Base-by-base conservation (phyloP, 23 red algal species). In the Gracilariopsis chorda region DNA sequence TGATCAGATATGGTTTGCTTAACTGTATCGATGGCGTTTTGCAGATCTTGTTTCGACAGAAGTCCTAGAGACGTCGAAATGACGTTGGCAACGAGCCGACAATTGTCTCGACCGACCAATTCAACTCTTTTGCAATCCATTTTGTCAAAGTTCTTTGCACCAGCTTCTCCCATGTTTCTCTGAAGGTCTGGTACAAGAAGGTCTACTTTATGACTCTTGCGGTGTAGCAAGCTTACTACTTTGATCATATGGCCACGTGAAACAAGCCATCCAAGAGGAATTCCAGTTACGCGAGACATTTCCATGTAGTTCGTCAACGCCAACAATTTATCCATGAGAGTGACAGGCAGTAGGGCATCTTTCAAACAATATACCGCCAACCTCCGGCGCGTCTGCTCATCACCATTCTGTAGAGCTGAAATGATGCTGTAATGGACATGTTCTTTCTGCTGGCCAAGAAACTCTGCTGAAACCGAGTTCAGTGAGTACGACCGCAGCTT, bases 91-190 rank as follows among this genome's bases (percentile, higher is more conserved):
- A 99, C 97, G 41, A 99, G 90, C 72, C 94, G 88, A 89, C 97
- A 99, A 83, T 99, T 99, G 69, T 99, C 97, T 4, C 97, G 93
- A 8, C 97, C 78, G 19, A 99, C 97, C 14, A 93, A 80, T 90
- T 99, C 97, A 61, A 99, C 86, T 51, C 97, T 93, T 67, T 99
- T 99, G 77, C 90, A 94, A 83, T 99, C 97, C 97, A 99, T 99
- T 76, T 96, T 96, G 87, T 99, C 97, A 77, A 93, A 91, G 24
- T 80, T 81, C 20, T 95, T 84, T 8, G 81, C 37, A 12, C 88
- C 88, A 12, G 20, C 69, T 48, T 59, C 46, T 2, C 83, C 83
- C 13, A 33, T 37, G 52, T 51, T 25, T 51, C 90, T 59, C 58
- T 72, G 67, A 41, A 94, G 3, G 55, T 99, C 97, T 16, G 97